Evolutionary conservation across 805 yeast genomes (phyloP), one percentile per base, ranked within the genome.

Genomic region (Gaillardinia entomophila): DNA sequence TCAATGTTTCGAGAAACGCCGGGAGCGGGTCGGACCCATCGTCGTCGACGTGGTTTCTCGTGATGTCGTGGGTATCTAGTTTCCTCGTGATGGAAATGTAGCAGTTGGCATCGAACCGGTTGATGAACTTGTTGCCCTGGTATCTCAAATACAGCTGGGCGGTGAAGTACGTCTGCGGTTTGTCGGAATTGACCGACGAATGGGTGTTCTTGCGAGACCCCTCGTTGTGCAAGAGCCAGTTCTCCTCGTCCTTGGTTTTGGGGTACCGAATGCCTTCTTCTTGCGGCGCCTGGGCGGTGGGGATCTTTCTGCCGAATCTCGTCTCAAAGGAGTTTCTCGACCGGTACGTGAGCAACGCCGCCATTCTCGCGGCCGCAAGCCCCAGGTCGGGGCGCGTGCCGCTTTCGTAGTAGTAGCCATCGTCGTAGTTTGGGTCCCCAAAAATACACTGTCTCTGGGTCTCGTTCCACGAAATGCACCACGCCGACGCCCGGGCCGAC

Each of bases 391-490:
- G 98, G 4, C 88, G 94, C 10, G 32, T 41, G n/a, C 73, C 72
- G 20, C 73, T 63, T 10, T 77, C 62, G 53, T 86, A 90, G 41
- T 66, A 66, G 58, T 85, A 88, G 1, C 98, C 98, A 50, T 89
- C 96, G 35, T 75, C 70, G 55, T 88, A 92, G 51, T 83, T 82
- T 7, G 97, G 97, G 55, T 92, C 98, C 10, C 95, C 82, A 59
- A 89, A 92, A 18, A 92, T 87, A 41, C 95, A 79, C 55, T 92
- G 98, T 47, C 98, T 74, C 60, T 92, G 98, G 2, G 98, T 95
- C 53, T 92, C 98, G 34, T 95, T 90, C 98, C 98, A 92, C 3
- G 96, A 85, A 26, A 92, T 92, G 45, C 97, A 92, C 98, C 98
- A 92, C 0, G 98, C 98, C 2, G 95, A 82, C 27, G 89, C 95